A percentile compares a stretch with the other conserved stretches of the same genome.
phyloP scores from a whole-genome alignment of 352 stramenopile genomes.

The Pythium sp. region DNA sequence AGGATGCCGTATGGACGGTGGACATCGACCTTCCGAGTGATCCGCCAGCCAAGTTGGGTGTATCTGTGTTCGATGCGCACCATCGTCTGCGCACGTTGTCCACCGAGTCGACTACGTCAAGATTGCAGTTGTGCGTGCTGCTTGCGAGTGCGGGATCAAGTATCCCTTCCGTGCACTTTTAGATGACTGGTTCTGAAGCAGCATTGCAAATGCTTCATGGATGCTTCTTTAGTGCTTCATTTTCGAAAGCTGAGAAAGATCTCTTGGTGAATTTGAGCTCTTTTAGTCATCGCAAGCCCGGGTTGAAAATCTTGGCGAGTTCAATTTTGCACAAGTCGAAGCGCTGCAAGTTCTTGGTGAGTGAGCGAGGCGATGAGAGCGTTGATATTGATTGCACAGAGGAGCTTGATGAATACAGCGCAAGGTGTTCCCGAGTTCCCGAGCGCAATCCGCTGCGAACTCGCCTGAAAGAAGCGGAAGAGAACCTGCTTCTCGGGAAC shows the following conservation, averaged over 20 bases:
- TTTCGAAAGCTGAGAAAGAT: slow-evolving; percentile 21
- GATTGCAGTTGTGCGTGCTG: slow-evolving; percentile 39
- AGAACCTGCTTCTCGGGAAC: slow-evolving; percentile 13
- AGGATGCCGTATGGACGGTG: slow-evolving; percentile 10
- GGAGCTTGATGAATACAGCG: neutral
- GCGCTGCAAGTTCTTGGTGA: neutral
- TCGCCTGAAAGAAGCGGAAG: slow-evolving; percentile 8
- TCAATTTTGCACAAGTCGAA: slow-evolving; percentile 23
- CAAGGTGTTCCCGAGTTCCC: slow-evolving; percentile 6
- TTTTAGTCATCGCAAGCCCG: slow-evolving; percentile 36
- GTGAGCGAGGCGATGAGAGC: neutral
- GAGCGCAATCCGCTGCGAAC: slow-evolving; percentile 22
- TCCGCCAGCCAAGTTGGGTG: slow-evolving; percentile 13
- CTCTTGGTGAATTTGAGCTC: slow-evolving; percentile 25
- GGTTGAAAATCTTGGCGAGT: slow-evolving; percentile 30
- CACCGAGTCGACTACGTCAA: slow-evolving; percentile 27
- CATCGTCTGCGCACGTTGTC: slow-evolving; percentile 27
- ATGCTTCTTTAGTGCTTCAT: slow-evolving; percentile 34
- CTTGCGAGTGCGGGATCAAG: slow-evolving; percentile 26
- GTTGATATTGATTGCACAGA: neutral
- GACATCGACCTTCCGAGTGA: slow-evolving; percentile 19
- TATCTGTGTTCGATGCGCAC: slow-evolving; percentile 28
- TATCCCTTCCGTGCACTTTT: slow-evolving; percentile 24
- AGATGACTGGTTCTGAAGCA: slow-evolving; percentile 47
- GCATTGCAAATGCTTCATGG: slow-evolving; percentile 36